phyloP scores from a whole-genome alignment of 768 basidiomycete species.

The Naganishia vishniacii region DNA sequence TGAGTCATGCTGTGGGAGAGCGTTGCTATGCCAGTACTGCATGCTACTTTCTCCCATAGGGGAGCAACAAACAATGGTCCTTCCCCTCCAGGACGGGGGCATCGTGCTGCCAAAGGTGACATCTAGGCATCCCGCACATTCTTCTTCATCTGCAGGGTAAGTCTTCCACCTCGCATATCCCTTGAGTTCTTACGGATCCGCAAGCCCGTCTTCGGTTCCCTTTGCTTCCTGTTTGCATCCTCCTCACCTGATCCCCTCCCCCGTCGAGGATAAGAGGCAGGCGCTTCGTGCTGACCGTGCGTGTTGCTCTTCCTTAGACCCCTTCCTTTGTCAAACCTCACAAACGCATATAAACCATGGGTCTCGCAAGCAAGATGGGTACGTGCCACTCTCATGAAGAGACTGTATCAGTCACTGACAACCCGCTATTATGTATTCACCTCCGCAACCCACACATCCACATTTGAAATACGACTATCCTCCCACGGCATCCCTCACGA shows the following conservation, averaged over 20 bases:
- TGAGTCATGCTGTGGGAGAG: no score
- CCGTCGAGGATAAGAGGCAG: background rate
- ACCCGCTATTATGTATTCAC: slow-evolving; percentile 6
- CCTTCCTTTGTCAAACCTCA: background rate
- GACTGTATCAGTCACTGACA: no score
- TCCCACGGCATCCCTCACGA: background rate
- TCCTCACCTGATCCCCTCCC: background rate
- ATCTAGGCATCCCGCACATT: no score
- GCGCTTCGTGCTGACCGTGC: background rate
- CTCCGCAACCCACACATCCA: background rate
- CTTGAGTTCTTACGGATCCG: background rate
- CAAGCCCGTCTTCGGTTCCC: background rate
- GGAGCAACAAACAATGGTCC: no score
- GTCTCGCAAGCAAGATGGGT: slow-evolving; percentile 19
- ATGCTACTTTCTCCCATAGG: no score
- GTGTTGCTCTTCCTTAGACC: background rate
- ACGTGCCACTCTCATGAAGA: background rate
- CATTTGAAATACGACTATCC: background rate
- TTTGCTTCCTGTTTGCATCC: background rate
- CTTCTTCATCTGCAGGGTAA: no score
- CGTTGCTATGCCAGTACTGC: no score
- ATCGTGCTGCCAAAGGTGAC: no score
- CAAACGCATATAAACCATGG: background rate
- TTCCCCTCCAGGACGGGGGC: no score
- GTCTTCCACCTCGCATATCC: background rate